These are phyloP conservation scores for Pseudogymnoascus sp. DNA, from an alignment of 2,329 filamentous ascomycete genomes.

Conservation along the genomic window DNA sequence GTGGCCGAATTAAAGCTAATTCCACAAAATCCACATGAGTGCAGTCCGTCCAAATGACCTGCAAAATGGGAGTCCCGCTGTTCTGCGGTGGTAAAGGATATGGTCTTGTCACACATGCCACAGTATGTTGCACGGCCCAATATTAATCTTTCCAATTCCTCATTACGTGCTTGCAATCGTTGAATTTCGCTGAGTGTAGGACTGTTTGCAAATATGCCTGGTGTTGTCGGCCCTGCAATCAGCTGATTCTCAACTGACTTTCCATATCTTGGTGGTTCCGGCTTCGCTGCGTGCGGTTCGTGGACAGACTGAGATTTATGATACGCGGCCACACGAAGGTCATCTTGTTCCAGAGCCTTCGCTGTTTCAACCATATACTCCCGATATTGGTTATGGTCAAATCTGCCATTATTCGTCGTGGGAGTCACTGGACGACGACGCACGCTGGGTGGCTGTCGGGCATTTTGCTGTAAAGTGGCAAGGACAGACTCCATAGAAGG, in stretches of 20 bases:
- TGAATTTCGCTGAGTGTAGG: background rate
- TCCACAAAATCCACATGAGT: background rate
- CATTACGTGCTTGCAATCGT: background rate
- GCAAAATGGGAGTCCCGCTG: background rate
- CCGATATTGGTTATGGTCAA: background rate
- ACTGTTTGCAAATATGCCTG: background rate
- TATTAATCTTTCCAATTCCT: background rate
- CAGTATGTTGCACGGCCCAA: background rate
- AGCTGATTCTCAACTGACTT: background rate
- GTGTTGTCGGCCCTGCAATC: background rate
- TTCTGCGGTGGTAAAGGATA: background rate
- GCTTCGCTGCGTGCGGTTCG: background rate
- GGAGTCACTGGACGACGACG: background rate
- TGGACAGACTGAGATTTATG: background rate
- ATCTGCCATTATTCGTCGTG: background rate
- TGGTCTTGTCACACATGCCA: constrained; percentile 1
- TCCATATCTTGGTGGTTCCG: background rate
- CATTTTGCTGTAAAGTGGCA: background rate
- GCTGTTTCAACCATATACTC: background rate
- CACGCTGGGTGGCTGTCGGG: background rate
- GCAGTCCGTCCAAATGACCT: background rate
- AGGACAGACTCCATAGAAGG: background rate
- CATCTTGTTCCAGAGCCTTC: background rate
- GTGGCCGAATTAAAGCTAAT: background rate
- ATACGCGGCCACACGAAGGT: background rate